These are phyloP conservation scores for Pleoardoris graminearum DNA, from an alignment of 2,329 filamentous ascomycete species.

Conservation along the genomic window DNA sequence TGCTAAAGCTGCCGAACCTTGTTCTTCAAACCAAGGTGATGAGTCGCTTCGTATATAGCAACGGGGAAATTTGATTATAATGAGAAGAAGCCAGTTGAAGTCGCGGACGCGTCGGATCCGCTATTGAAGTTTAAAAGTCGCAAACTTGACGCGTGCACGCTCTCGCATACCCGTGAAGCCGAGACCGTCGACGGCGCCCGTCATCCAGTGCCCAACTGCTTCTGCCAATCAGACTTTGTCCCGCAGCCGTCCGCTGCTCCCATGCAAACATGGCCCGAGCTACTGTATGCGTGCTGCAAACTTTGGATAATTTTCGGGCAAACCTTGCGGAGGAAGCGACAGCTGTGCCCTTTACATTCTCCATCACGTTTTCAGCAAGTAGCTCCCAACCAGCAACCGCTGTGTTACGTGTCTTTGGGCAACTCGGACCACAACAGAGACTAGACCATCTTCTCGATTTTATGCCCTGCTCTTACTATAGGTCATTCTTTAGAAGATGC, in stretches of 20 bases:
- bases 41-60: background rate
- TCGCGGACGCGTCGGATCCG: constrained; percentile 1
- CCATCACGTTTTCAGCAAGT: too few species aligned
- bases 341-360: too few species aligned
- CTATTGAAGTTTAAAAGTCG: background rate
- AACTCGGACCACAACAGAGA: too few species aligned
- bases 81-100: background rate
- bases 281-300: background rate
- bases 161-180: background rate
- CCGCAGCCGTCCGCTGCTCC: constrained; percentile 2
- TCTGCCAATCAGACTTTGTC: background rate
- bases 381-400: too few species aligned
- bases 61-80: background rate
- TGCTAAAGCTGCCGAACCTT: background rate
- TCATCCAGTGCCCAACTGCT: background rate
- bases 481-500: too few species aligned
- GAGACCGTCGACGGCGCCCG: constrained; percentile 1
- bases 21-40: background rate
- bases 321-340: background rate
- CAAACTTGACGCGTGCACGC: background rate
- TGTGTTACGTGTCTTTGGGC: too few species aligned
- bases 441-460: background rate
- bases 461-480: too few species aligned
- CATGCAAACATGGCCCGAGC: background rate
- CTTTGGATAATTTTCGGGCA: background rate